These are phyloP conservation scores for Chlorella sorokiniana DNA, from an alignment of 139 green algal genomes.

Conservation along the genomic window DNA sequence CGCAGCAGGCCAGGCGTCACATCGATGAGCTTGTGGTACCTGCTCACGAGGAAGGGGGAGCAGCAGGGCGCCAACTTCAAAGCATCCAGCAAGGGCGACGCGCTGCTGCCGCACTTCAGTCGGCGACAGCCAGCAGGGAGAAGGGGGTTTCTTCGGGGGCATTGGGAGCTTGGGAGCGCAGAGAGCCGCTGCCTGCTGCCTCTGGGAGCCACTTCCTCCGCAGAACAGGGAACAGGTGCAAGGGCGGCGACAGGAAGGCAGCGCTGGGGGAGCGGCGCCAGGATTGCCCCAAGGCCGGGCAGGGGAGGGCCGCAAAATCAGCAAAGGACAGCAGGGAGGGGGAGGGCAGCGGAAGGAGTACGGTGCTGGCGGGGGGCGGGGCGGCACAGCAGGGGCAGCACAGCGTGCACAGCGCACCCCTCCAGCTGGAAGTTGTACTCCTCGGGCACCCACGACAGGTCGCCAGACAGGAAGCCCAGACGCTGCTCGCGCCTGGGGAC, in stretches of 20 bases:
- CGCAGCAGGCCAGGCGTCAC: background rate
- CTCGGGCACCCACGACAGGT: conserved; percentile 9
- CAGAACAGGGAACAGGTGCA: too few relatives aligned
- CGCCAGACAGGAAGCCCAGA: conserved; percentile 6
- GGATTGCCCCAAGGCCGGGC: background rate
- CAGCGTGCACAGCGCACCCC: background rate
- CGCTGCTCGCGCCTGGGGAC: conserved; percentile 11
- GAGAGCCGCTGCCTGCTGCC: too few relatives aligned
- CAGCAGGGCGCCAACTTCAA: background rate
- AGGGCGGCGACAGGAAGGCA: too few relatives aligned
- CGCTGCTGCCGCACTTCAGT: too few relatives aligned
- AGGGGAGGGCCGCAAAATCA: too few relatives aligned
- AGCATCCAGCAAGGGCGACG: background rate
- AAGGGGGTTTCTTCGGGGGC: too few relatives aligned
- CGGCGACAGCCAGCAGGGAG: too few relatives aligned
- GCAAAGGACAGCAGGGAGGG: too few relatives aligned
- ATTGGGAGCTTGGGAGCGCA: too few relatives aligned
- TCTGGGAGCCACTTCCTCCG: too few relatives aligned
- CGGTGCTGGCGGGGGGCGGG: background rate
- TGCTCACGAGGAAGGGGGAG: background rate
- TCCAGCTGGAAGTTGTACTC: conserved; percentile 14
- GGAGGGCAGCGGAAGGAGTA: too few relatives aligned
- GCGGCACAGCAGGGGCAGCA: background rate
- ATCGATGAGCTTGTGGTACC: background rate
- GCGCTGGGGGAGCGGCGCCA: too few relatives aligned